Percentiles rank a stretch among this genome's conserved stretches.
These are phyloP conservation scores for Diaporthe citrichinensis DNA, from an alignment of 2,329 filamentous ascomycete species.

Conservation along the genomic window DNA sequence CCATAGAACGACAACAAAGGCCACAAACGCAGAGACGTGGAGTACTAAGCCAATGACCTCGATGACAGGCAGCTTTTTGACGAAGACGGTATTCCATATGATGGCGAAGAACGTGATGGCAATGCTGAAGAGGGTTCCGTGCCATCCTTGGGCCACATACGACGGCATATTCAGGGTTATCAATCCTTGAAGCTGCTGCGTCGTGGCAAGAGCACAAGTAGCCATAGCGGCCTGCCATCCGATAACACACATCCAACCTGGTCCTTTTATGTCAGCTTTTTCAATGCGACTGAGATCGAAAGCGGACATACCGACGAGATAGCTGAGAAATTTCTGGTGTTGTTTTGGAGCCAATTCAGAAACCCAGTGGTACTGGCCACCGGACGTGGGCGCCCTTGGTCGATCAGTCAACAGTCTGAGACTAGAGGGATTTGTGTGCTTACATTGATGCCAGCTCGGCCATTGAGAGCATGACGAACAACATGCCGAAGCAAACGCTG, in stretches of 20 bases:
- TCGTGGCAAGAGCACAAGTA: conserved; percentile 13
- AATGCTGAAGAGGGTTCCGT: conserved; percentile 11
- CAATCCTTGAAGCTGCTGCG: conserved; percentile 13
- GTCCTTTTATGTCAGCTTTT: neutral
- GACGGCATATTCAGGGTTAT: conserved; percentile 2
- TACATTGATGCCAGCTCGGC: conserved; percentile 23
- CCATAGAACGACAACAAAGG: neutral
- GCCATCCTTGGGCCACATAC: conserved; percentile 14
- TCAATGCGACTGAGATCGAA: neutral
- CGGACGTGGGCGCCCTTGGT: neutral
- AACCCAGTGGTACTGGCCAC: conserved; percentile 20
- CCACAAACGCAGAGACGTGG: conserved; percentile 5
- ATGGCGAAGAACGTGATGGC: conserved; percentile 8
- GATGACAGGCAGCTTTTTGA: neutral
- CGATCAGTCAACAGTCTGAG: neutral
- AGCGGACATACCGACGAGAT: neutral
- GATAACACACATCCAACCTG: conserved; percentile 24
- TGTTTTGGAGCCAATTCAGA: conserved; percentile 18
- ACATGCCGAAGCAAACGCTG: conserved; percentile 21
- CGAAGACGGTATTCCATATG: neutral
- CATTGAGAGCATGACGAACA: conserved; percentile 21
- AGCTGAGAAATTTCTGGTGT: conserved; percentile 12
- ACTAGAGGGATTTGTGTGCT: neutral
- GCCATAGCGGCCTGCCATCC: conserved; percentile 22
- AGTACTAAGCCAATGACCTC: neutral